Evolutionary conservation across 2,329 filamentous ascomycete species (phyloP), one percentile per base, ranked within the genome.

Genomic region (Zasmidium cellare): DNA sequence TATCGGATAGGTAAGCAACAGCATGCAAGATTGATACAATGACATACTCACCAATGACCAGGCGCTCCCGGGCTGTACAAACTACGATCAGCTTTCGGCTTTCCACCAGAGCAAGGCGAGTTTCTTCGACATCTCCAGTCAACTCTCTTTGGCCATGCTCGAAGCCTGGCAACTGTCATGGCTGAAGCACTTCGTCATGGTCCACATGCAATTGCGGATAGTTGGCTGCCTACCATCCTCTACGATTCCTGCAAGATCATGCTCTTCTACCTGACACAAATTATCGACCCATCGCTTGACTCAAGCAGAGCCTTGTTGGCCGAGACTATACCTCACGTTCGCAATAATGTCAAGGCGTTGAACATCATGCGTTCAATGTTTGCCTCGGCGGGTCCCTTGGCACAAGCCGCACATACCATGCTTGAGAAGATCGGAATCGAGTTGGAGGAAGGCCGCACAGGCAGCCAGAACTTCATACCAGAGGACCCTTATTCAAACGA

Each of bases 181-280:
- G 63, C 65, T 23, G 65, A 65, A 49, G 65, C 61, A 2, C 52
- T 64, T 9, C 62, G 65, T 25, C 63, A 67, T 28, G 65, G 63
- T 16, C 63, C 63, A 3, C 61, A 67, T 23, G 65, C 63, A 9
- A 62, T 67, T 22, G 65, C 65, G 5, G 65, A 67, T 25, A 61
- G 59, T 12, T 65, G 65, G 63, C 45, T 63, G 23, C 63, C 63
- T 0, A 65, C 63, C 7, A 63, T 67, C n/a, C 51, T 65, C 2
- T 65, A 67, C 47, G 65, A 67, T 41, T 65, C 61, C 11, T 67
- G 63, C 56, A 65, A 65, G 41, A 65, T 67, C 46, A 65, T 65
- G 63, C 60, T 67, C 9, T 65, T 64, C 52, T 65, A 67, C 49
- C 56, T 64, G 7, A 67, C 65, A 3, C 63, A 65, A 47, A 46